Conservation (phyloP, 805 yeast species). For the Cyberlindnera saturnus region DNA sequence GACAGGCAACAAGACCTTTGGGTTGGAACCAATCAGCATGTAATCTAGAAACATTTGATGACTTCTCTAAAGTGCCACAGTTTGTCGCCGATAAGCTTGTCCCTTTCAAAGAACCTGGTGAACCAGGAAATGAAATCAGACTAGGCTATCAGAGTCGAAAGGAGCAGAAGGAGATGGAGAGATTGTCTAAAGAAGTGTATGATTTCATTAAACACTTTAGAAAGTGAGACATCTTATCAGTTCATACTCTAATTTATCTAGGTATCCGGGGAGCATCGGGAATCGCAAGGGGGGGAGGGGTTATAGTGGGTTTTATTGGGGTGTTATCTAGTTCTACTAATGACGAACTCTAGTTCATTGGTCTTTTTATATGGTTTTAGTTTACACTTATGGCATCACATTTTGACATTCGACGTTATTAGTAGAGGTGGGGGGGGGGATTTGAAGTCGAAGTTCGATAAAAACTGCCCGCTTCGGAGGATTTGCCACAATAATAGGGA, state of each 20-base stretch:
- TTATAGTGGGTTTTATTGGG: neutral
- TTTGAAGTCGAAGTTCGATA: no score
- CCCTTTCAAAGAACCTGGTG: constrained; percentile 18
- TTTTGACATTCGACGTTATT: no score
- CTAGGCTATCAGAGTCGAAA: constrained; percentile 18
- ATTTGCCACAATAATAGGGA: neutral
- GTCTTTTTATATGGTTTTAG: no score
- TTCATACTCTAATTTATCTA: neutral
- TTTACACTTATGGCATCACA: no score
- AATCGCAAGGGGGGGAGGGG: neutral
- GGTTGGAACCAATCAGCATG: constrained; percentile 23
- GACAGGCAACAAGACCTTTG: constrained; percentile 18
- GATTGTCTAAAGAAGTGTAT: constrained; percentile 15
- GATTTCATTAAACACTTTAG: constrained; percentile 20
- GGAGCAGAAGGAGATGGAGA: constrained; percentile 19
- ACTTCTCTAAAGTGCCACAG: constrained; percentile 21
- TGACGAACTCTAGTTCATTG: no score
- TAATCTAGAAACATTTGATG: constrained; percentile 20
- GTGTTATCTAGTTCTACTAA: no score
- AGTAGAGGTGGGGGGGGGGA: no score
- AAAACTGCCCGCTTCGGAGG: no score
- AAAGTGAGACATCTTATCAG: constrained; percentile 2
- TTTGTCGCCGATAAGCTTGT: constrained; percentile 21
- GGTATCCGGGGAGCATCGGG: neutral
- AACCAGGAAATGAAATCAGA: constrained; percentile 23